Evolutionary conservation across 2,329 filamentous ascomycete genomes (phyloP), one percentile per base, ranked within the genome.

Genomic region (Phialophora tarda): DNA sequence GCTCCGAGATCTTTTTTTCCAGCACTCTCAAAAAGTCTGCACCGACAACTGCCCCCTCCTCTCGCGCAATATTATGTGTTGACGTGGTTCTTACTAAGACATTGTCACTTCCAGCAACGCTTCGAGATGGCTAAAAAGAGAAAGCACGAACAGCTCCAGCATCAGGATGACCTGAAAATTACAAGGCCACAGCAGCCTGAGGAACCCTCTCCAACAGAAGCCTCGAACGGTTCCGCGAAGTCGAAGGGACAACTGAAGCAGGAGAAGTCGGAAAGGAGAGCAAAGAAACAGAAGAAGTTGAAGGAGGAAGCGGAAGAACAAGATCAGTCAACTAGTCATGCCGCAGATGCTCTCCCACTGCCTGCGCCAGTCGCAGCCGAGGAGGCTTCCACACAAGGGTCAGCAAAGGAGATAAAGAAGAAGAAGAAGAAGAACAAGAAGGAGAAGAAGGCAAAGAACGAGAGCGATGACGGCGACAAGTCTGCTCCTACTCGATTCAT

Each of bases 401-500:
- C 47, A 6, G 23, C 41, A 38, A 30, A 14, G 47, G 24, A 72
- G 69, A 10, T 76, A 74, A 67, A 78, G 78, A 69, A 73, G 74
- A 41, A 76, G 77, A 70, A 78, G 78, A 69, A 77, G 72, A 38
- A 74, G 71, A 64, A 12, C 53, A 71, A 62, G 65, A 44, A 44
- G 38, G 17, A 54, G 7, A 47, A 53, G 5, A 17, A n/a, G 32
- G 74, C 75, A 12, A 75, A 77, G 67, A 73, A 73, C 54, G 76
- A 47, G 34, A 59, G n/a, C 7, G n/a, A 51, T 7, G 47, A 59
- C 28, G n/a, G 47, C 51, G 47, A 53, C 8, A 53, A 51, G 24
- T 34, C 47, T 7, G 38, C 59, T 28, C 32, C 57, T 4, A 41
- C 82, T 17, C 85, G 90, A 67, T 92, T 92, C 81, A 92, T 93